Base-by-base conservation (phyloP, 352 stramenopile species). In the Ochromonadaceae sp. region DNA sequence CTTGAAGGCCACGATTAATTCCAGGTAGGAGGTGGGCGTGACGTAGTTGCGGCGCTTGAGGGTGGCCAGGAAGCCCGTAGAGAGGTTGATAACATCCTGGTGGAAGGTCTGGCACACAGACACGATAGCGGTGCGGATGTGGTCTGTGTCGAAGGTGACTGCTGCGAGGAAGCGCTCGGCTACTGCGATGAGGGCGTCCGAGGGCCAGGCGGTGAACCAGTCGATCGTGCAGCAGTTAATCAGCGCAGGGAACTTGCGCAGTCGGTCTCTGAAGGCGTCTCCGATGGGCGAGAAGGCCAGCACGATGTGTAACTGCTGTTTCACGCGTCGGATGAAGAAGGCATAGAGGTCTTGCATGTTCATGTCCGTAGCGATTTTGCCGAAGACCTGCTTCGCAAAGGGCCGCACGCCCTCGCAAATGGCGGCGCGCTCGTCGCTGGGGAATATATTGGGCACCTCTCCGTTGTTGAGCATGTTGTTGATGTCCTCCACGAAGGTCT, bases 211-310 rank as follows among this genome's bases (percentile, higher is more conserved):
- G 7, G 84, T 95, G 70, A 96, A 96, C 88, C 88, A 96, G 67
- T 95, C 87, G 68, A 96, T 96, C n/a, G 86, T 92, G 65, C 88
- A 96, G 71, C 88, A 96, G 67, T 96, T 96, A 74, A 96, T 93
- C 7, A 96, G 77, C 38, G 85, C 93, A 14, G 88, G 88, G 73
- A 95, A 96, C 59, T 95, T 93, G 36, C 88, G 82, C 35, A 96
- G 73, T 1, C 88, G 75, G 46, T 96, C 86, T 9, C 88, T 69
- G 67, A 96, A 96, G 0, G 88, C 88, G 31, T 92, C 84, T 3
- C 88, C 88, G 50, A 96, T 95, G 5, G 88, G 88, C 0, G 82
- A 93, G 38, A 93, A 95, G 3, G 88, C 87, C 28, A 96, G 69
- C 7, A 96, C 83, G 62, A 96, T 89, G 68, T 96, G 88, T 28